phyloP scores from a whole-genome alignment of 1,139 yeast genomes.

The Pichia sp. region DNA sequence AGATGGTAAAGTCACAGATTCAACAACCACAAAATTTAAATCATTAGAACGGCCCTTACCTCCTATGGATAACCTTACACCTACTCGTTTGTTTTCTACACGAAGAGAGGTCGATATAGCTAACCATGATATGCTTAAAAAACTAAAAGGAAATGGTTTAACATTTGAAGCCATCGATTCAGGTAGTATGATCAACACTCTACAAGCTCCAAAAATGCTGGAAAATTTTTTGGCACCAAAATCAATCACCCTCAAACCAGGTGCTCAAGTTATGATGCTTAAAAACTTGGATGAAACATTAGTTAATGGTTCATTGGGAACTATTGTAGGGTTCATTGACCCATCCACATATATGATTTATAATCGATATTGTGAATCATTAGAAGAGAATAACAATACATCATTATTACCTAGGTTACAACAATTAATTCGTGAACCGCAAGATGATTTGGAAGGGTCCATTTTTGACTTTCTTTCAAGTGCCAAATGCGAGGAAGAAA shows the following conservation, averaged over 20 bases:
- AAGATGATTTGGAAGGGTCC: slow-evolving; percentile 1
- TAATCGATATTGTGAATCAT: not conserved
- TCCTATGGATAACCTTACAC: slow-evolving; percentile 64
- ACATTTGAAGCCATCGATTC: slow-evolving; percentile 56
- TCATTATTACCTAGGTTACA: not conserved
- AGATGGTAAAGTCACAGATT: slow-evolving; percentile 54
- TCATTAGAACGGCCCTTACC: slow-evolving; percentile 50
- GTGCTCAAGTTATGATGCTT: slow-evolving; percentile 95
- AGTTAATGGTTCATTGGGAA: slow-evolving; percentile 92
- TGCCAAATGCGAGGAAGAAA: not conserved
- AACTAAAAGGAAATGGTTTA: slow-evolving; percentile 43
- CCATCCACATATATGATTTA: slow-evolving; percentile 40
- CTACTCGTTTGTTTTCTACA: slow-evolving; percentile 84
- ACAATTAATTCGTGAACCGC: not conserved
- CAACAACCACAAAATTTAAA: slow-evolving; percentile 50
- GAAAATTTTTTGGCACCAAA: slow-evolving; percentile 71
- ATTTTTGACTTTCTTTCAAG: slow-evolving; percentile 14
- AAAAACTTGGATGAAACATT: slow-evolving; percentile 81
- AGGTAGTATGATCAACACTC: slow-evolving; percentile 47
- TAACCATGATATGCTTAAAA: slow-evolving; percentile 49
- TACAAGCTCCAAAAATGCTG: slow-evolving; percentile 39
- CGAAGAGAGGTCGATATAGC: slow-evolving; percentile 79
- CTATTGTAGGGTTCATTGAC: slow-evolving; percentile 67
- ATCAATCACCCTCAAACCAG: slow-evolving; percentile 56
- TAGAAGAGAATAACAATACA: not conserved